Conservation (phyloP, 768 basidiomycete species). For the Podaxis sp. region DNA sequence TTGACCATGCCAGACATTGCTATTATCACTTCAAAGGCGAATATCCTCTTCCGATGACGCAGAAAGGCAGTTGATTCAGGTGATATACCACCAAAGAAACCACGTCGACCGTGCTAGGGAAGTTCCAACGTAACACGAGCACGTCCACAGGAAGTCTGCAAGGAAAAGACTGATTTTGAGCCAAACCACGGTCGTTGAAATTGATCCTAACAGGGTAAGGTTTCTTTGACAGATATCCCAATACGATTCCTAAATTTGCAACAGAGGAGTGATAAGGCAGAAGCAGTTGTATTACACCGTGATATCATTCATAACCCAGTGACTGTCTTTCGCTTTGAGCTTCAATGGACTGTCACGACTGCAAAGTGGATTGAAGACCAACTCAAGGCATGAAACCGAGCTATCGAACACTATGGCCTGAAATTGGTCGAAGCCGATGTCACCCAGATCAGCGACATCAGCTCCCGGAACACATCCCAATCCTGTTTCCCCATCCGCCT, state of each 20-base stretch:
- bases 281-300: slow-evolving; percentile 87
- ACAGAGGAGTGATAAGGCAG: slow-evolving; percentile 83
- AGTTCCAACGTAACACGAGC: slow-evolving; percentile 32
- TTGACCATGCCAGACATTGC: slow-evolving; percentile 59
- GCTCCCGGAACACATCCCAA: slow-evolving; percentile 85
- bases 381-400: slow-evolving; percentile 75
- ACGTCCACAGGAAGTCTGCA: slow-evolving; percentile 25
- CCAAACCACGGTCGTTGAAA: slow-evolving; percentile 89
- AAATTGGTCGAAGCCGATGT: slow-evolving; percentile 93
- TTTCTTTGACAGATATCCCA: neutral
- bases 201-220: slow-evolving; percentile 69
- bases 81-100: slow-evolving; percentile 46
- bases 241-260: neutral
- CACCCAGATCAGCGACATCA: slow-evolving; percentile 85
- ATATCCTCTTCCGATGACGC: slow-evolving; percentile 65
- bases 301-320: slow-evolving; percentile 93
- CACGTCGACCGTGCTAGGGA: slow-evolving; percentile 24
- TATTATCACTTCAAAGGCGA: slow-evolving; percentile 84
- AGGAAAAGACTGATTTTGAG: slow-evolving; percentile 72
- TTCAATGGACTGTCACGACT: slow-evolving; percentile 96
- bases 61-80: slow-evolving; percentile 67
- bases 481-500: slow-evolving; percentile 83
- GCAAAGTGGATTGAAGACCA: slow-evolving; percentile 89
- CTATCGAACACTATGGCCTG: slow-evolving; percentile 86
- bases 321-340: slow-evolving; percentile 93